These are phyloP conservation scores for Mollisiaceae sp. DNA, from an alignment of 2,329 filamentous ascomycete species.

Conservation along the genomic window DNA sequence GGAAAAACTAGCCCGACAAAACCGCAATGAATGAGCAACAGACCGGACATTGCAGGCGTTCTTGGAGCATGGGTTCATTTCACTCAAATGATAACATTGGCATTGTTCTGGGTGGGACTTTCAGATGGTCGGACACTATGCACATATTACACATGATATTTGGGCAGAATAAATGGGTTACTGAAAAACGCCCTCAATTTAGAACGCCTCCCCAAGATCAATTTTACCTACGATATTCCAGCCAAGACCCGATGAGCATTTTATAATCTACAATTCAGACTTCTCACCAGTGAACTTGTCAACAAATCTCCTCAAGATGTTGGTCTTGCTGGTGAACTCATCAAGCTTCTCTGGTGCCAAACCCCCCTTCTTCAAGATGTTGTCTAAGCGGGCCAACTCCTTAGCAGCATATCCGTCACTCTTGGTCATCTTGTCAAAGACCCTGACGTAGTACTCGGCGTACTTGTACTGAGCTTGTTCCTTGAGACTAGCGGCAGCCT, in stretches of 20 bases:
- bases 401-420: conserved; percentile 82
- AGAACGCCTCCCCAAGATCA: conserved; percentile 18
- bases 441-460: conserved; percentile 91
- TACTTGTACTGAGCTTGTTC: conserved; percentile 72
- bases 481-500: conserved; percentile 69
- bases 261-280: conserved; percentile 51
- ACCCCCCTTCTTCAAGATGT: conserved; percentile 84
- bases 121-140: not conserved
- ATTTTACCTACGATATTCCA: conserved; percentile 23
- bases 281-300: conserved; percentile 64
- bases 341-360: conserved; percentile 86
- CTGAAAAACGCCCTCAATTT: not conserved
- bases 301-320: conserved; percentile 82
- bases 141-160: not conserved
- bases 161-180: not conserved
- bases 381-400: conserved; percentile 81
- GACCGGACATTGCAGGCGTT: not conserved
- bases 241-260: conserved; percentile 9
- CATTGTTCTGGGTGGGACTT: not conserved
- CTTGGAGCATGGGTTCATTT: not conserved
- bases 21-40: conserved; percentile 16
- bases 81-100: not conserved
- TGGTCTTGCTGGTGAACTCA: conserved; percentile 83
- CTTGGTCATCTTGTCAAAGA: conserved; percentile 81
- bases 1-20: conserved; percentile 38